Conservation (phyloP, 495 filamentous ascomycete genomes). For the Amphirosellinia nigrospora region DNA sequence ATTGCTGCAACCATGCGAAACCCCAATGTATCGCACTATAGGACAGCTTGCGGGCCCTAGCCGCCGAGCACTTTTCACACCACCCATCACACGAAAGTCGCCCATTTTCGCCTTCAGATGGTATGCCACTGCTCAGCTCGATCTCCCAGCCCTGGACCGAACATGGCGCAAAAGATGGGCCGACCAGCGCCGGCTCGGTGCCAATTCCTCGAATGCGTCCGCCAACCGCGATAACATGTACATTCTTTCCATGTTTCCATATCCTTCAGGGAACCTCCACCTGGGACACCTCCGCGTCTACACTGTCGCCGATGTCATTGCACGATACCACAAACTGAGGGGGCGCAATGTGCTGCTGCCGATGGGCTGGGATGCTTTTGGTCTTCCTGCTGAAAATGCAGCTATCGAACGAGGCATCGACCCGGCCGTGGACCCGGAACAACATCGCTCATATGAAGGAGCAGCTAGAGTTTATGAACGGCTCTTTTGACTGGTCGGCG, state of each 20-base stretch:
- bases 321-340: constrained; percentile 76
- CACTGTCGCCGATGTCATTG: constrained; percentile 85
- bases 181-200: constrained; percentile 22
- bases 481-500: constrained; percentile 79
- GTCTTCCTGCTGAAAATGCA: constrained; percentile 89
- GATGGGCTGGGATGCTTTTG: constrained; percentile 95
- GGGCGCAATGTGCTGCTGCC: constrained; percentile 80
- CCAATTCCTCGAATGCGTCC: constrained; percentile 12
- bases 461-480: constrained; percentile 78
- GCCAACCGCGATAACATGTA: constrained; percentile 63
- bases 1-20: constrained; percentile 27
- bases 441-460: constrained; percentile 87
- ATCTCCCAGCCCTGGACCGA: constrained; percentile 68
- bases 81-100: constrained; percentile 13
- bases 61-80: constrained; percentile 26
- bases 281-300: constrained; percentile 89
- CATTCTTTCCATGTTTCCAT: constrained; percentile 91
- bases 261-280: constrained; percentile 88
- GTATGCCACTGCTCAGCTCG: constrained; percentile 53
- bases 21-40: constrained; percentile 34
- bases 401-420: constrained; percentile 86
- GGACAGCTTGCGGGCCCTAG: constrained; percentile 32
- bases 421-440: constrained; percentile 77
- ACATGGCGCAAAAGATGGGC: constrained; percentile 71
- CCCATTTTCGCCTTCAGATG: constrained; percentile 13